Evolutionary conservation across 208 protist genomes (phyloP).

Genomic region (Zelonia costaricensis): DNA sequence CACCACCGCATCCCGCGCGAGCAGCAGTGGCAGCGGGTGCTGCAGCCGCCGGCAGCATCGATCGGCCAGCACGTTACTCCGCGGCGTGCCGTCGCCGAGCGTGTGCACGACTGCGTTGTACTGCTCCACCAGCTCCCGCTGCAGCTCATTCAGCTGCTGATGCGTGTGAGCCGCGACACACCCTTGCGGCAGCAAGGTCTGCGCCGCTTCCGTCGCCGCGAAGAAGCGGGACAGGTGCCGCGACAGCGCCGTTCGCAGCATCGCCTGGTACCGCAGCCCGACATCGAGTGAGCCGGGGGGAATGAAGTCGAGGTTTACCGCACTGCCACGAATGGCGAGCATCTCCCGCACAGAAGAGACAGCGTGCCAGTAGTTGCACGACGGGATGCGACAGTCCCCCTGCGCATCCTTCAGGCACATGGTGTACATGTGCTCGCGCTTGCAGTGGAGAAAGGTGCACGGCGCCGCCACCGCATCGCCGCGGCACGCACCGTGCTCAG

Average conservation of each 20-base stretch:
- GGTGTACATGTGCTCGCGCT: background rate
- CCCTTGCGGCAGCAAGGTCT: background rate
- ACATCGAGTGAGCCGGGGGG: background rate
- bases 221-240: background rate
- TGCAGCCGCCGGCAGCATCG: background rate
- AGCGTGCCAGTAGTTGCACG: conserved; percentile 3
- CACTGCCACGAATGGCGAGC: background rate
- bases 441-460: background rate
- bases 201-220: background rate
- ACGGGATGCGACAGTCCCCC: background rate
- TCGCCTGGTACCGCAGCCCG: background rate
- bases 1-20: conserved; percentile 3
- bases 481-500: background rate
- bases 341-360: background rate
- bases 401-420: conserved; percentile 1
- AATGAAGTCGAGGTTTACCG: background rate
- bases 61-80: background rate
- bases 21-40: conserved; percentile 4
- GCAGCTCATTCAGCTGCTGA: no score
- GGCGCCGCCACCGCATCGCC: background rate
- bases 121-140: no score
- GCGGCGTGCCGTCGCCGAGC: background rate
- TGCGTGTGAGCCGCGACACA: background rate
- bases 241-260: background rate
- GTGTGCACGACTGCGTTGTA: background rate